Evolutionary conservation across 441 rosid genomes (phyloP), one percentile per base, ranked within the genome.

Genomic region (Erodium moschatum): DNA sequence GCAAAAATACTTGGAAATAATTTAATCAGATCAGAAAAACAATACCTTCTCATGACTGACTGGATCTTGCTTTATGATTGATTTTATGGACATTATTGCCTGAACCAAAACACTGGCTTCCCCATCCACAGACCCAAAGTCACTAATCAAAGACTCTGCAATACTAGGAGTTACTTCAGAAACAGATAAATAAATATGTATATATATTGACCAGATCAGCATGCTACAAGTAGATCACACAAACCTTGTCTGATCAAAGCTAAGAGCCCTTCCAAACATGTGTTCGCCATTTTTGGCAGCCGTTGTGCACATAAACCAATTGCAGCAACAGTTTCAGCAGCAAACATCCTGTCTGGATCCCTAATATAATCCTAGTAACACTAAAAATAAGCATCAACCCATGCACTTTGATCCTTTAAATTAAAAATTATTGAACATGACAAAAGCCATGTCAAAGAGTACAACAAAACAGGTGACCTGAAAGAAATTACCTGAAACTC

Each of bases 261-360:
- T 69, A 91, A 69, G 70, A 93, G 82, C 76, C 90, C 87, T 65
- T 86, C 89, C 81, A 91, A 81, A 78, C 86, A 93, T 58, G 82
- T 73, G 71, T 76, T 80, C 54, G 96, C 88, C 86, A 86, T 73
- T 77, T 76, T 78, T 48, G 90, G 91, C 79, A 89, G 85, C 72
- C 79, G 74, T 77, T 74, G 85, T 15, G 90, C 93, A 72, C 95
- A 91, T 70, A 86, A 78, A 80, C 98, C 98, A 75, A 91, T 84
- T 12, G 90, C 95, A 78, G 91, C 86, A 76, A 91, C 81, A 73
- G 97, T 78, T 69, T 86, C 93, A 4, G 96, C 96, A 70, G 98
- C 93, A 81, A 93, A 87, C 74, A 80, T 85, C 84, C 93, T 81
- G 82, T 91, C 96, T 67, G 96, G 93, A 80, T 89, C 95, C 80